These are phyloP conservation scores for Apiotrichum brassicae DNA, from an alignment of 1,284 basidiomycete species.

Conservation along the genomic window DNA sequence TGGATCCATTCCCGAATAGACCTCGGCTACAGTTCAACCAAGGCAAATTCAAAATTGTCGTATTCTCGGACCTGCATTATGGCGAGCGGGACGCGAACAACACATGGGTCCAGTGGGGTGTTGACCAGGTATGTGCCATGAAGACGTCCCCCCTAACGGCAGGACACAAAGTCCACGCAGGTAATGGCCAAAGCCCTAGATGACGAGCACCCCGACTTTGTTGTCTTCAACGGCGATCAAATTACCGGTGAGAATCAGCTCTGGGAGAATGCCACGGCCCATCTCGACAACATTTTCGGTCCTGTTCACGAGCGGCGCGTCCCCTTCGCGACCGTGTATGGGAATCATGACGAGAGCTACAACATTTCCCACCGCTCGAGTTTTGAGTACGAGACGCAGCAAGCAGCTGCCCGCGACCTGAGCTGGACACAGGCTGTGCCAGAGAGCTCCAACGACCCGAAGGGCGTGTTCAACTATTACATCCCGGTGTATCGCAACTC, in stretches of 20 bases:
- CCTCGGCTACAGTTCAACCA: constrained; percentile 9
- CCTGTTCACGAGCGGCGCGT: constrained; percentile 10
- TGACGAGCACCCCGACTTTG: constrained; percentile 19
- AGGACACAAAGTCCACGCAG: constrained; percentile 16
- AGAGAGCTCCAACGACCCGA: constrained; percentile 1
- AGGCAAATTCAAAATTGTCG: constrained; percentile 18
- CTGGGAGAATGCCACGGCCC: constrained; percentile 16
- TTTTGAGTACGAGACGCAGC: constrained; percentile 3
- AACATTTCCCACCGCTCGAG: constrained; percentile 12
- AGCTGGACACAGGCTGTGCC: constrained; percentile 3
- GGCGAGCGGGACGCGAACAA: constrained; percentile 20
- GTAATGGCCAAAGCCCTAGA: constrained; percentile 15
- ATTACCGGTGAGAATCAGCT: constrained; percentile 25
- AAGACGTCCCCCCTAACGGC: neutral
- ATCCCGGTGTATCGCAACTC: constrained; percentile 17
- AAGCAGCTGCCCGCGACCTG: neutral
- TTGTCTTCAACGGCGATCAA: constrained; percentile 23
- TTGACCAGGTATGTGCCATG: neutral
- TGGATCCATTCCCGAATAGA: constrained; percentile 6
- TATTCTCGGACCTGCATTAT: constrained; percentile 23
- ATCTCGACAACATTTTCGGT: constrained; percentile 17
- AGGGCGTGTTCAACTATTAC: constrained; percentile 21
- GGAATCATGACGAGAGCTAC: constrained; percentile 29
- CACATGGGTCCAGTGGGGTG: constrained; percentile 15
- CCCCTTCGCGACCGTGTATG: constrained; percentile 16